Percentiles rank a stretch among this genome's conserved stretches.
Conservation (phyloP, 805 yeast genomes). For the Candida boidinii region DNA sequence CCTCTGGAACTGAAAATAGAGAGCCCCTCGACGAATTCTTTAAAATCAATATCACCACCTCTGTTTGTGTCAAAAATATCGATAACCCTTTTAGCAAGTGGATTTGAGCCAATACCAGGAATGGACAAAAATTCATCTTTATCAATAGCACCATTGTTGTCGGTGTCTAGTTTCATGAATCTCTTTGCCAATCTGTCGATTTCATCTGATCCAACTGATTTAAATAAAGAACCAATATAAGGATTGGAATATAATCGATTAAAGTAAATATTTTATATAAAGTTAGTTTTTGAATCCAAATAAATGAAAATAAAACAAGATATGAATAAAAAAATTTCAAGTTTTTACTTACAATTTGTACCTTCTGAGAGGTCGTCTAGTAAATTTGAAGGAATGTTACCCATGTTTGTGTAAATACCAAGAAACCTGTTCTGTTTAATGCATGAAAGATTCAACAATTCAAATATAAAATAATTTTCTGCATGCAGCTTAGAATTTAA, state of each 20-base stretch:
- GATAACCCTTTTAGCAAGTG: slow-evolving; percentile 81
- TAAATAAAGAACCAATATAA: slow-evolving; percentile 11
- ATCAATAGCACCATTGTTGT: slow-evolving; percentile 87
- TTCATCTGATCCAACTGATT: slow-evolving; percentile 86
- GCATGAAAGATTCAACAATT: too few species aligned
- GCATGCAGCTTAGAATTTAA: too few species aligned
- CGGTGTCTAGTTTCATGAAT: slow-evolving; percentile 91
- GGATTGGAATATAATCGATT: neutral
- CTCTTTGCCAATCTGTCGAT: slow-evolving; percentile 85
- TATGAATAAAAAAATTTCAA: neutral
- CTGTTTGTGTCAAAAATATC: slow-evolving; percentile 93
- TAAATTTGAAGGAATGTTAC: slow-evolving; percentile 28
- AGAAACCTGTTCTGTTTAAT: neutral
- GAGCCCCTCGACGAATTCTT: slow-evolving; percentile 65
- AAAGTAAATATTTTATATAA: neutral
- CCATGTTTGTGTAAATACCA: slow-evolving; percentile 16
- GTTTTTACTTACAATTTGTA: slow-evolving; percentile 51
- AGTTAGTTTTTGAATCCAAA: neutral
- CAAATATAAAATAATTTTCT: too few species aligned
- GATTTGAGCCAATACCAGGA: slow-evolving; percentile 88
- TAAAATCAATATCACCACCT: slow-evolving; percentile 89
- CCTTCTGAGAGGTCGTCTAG: slow-evolving; percentile 71
- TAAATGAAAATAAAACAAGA: neutral
- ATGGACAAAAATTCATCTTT: slow-evolving; percentile 83
- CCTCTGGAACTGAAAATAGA: slow-evolving; percentile 86